Conservation (phyloP, 2,329 filamentous ascomycete genomes). For the Pseudogymnoascus sp. region DNA sequence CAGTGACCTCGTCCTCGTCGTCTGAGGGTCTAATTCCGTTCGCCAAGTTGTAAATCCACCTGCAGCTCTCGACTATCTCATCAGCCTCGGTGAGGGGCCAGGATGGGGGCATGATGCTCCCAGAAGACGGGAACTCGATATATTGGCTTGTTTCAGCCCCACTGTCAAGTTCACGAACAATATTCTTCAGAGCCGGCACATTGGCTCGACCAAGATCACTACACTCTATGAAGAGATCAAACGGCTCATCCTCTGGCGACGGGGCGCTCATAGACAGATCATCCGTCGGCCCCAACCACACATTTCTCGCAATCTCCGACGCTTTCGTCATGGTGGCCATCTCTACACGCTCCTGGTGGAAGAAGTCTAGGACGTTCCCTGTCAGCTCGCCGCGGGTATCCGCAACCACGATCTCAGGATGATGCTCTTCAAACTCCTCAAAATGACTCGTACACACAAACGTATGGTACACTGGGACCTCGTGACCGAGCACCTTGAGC, state of each 20-base stretch:
- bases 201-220: conserved; percentile 77
- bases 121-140: conserved; percentile 86
- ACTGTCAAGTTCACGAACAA: conserved; percentile 46
- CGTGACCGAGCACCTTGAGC: conserved; percentile 31
- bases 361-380: conserved; percentile 78
- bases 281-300: conserved; percentile 84
- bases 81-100: conserved; percentile 80
- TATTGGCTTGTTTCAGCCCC: conserved; percentile 36
- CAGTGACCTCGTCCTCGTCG: conserved; percentile 19
- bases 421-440: conserved; percentile 60
- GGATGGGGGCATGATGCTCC: conserved; percentile 79
- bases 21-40: conserved; percentile 47
- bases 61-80: conserved; percentile 76
- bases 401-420: conserved; percentile 66
- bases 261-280: conserved; percentile 47
- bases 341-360: conserved; percentile 78
- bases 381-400: conserved; percentile 66
- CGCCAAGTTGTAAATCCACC: conserved; percentile 81
- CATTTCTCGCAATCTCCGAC: conserved; percentile 81
- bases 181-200: conserved; percentile 53
- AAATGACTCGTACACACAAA: conserved; percentile 67
- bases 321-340: conserved; percentile 92
- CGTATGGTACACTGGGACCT: conserved; percentile 68
- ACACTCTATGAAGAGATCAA: conserved; percentile 82
- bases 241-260: conserved; percentile 51